These are phyloP conservation scores for Saitozyma sp. DNA, from an alignment of 768 basidiomycete genomes.

Conservation along the genomic window DNA sequence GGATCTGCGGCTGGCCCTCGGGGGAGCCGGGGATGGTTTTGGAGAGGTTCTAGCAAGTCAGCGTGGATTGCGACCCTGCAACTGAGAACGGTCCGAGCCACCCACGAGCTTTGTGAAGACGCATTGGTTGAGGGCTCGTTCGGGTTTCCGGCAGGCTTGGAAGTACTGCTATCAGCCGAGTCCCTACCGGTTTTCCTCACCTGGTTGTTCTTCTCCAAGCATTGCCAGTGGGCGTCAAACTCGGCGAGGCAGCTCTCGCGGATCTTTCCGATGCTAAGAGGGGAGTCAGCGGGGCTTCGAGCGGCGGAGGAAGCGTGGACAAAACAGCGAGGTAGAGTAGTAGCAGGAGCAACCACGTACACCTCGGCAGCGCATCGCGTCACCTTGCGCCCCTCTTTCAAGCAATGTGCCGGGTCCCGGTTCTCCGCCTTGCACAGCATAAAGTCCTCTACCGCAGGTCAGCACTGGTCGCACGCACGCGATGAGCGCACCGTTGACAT, in stretches of 20 bases:
- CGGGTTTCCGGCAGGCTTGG: constrained; percentile 82
- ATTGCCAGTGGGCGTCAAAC: constrained; percentile 91
- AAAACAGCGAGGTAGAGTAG: not conserved
- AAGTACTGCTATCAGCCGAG: constrained; percentile 64
- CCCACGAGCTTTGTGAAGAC: constrained; percentile 93
- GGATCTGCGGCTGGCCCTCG: constrained; percentile 75
- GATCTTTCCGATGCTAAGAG: constrained; percentile 80
- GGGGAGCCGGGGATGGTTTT: constrained; percentile 91
- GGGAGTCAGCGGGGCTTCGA: no score
- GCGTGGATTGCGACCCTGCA: not conserved
- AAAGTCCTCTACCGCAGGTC: constrained; percentile 68
- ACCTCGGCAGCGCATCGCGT: constrained; percentile 92
- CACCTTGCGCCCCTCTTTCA: constrained; percentile 92
- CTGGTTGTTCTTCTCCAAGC: constrained; percentile 92
- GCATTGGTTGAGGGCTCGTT: constrained; percentile 84
- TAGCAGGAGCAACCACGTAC: constrained; percentile 57
- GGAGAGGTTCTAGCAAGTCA: constrained; percentile 67
- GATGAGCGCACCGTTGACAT: constrained; percentile 77
- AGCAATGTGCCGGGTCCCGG: constrained; percentile 83
- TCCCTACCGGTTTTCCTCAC: constrained; percentile 56
- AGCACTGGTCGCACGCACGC: not conserved
- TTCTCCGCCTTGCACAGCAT: constrained; percentile 97
- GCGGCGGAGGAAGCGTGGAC: not conserved
- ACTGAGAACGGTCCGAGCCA: constrained; percentile 25
- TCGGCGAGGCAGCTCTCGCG: constrained; percentile 82